A percentile compares a stretch with the other conserved stretches of the same genome.
Conservation (phyloP, 2,329 filamentous ascomycete genomes). For the Calonectria leucothoes region DNA sequence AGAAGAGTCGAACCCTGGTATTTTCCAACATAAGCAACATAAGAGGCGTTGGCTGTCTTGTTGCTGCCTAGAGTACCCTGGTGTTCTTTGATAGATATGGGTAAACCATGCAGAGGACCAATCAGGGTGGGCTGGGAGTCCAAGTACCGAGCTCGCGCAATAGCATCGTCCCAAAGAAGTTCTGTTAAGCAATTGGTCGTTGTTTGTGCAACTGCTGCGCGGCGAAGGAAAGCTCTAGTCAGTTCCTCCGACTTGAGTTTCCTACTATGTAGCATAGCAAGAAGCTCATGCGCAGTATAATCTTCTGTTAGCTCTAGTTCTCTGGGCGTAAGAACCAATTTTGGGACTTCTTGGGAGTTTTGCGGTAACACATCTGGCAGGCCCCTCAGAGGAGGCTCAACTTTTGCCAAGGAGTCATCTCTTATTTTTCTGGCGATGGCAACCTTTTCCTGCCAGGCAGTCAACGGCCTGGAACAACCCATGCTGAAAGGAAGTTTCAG, state of each 20-base stretch:
- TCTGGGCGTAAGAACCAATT: conserved; percentile 32
- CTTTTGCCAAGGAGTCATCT: conserved; percentile 40
- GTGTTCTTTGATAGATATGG: conserved; percentile 50
- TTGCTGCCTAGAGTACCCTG: conserved; percentile 48
- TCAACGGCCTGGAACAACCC: no score
- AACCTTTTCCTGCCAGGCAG: neutral
- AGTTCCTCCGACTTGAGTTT: conserved; percentile 41
- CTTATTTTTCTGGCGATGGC: conserved; percentile 11
- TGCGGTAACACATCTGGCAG: conserved; percentile 34
- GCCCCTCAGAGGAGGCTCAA: conserved; percentile 39
- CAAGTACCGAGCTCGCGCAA: conserved; percentile 45
- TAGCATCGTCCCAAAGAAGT: conserved; percentile 49
- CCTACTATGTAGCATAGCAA: conserved; percentile 27
- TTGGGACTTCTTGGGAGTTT: conserved; percentile 36
- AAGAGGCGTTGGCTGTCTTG: conserved; percentile 43
- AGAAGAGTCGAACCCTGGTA: conserved; percentile 47
- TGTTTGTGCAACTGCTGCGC: conserved; percentile 41
- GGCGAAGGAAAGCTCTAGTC: conserved; percentile 39
- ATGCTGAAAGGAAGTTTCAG: neutral
- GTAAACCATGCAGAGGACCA: conserved; percentile 48
- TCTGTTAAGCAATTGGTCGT: conserved; percentile 49
- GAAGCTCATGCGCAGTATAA: conserved; percentile 37
- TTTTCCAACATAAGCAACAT: conserved; percentile 45
- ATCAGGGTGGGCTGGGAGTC: conserved; percentile 47
- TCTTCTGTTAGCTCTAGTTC: conserved; percentile 43